Base-by-base conservation (phyloP, 2,329 filamentous ascomycete species). In the Colletotrichum siamense region DNA sequence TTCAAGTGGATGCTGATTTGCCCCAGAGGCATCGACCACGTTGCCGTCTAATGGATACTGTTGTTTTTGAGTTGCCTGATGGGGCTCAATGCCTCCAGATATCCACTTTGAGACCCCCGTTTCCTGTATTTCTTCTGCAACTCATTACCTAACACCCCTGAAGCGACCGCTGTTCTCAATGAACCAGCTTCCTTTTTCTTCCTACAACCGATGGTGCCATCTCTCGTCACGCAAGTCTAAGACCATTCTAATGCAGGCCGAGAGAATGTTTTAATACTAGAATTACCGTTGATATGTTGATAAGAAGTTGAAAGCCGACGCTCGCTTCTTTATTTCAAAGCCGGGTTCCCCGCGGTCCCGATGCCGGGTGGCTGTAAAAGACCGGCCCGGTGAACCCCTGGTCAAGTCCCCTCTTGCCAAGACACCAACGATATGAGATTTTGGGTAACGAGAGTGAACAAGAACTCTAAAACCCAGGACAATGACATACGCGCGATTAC, bases 331-430 rank as follows among this genome's bases (percentile, higher is more conserved):
- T 71, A 16, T 13, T 18, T 32, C 16, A 64, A 15, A n/a, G 24
- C 69, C 24, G 55, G 26, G 55, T 72, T 75, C 26, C 69, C 73
- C 69, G 55, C 69, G 69, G 69, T 73, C 30, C 63, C 63, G 63
- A 76, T 73, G 55, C 63, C 70, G 69, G 73, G 57, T 34, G 13
- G 12, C 22, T 24, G 16, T 44, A 2, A 13, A 73, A 69, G 55
- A 59, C 65, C 26, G 61, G 26, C 62, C 62, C 24, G 69, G 52
- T 34, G 34, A 34, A 36, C 32, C 44, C 64, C 52, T 69, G 64
- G 44, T 12, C 32, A n/a, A 49, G 57, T 63, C 55, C 12, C 32
- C 30, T 73, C 39, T 22, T 36, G 69, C 69, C 73, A 76, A 76
- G 69, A 57, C 69, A 39, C 39, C 57, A 36, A 32, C 63, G 57